These are phyloP conservation scores for Kondoa subrosea DNA, from an alignment of 768 basidiomycete genomes.

Conservation along the genomic window DNA sequence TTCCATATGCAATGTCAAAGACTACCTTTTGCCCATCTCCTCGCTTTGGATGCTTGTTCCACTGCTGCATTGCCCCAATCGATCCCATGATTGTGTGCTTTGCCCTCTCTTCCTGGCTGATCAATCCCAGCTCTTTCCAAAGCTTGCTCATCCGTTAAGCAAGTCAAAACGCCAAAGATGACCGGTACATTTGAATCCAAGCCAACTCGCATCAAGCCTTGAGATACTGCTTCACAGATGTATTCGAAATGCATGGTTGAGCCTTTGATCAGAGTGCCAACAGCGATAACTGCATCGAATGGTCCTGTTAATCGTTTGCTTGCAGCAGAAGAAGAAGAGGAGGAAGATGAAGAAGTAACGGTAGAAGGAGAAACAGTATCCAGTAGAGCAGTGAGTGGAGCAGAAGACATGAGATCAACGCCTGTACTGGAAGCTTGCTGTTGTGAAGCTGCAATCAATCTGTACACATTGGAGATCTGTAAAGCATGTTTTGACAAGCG, in stretches of 20 bases:
- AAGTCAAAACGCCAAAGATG: slow-evolving; percentile 90
- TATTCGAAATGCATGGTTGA: slow-evolving; percentile 99
- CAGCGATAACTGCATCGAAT: slow-evolving; percentile 90
- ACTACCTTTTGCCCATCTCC: slow-evolving; percentile 22
- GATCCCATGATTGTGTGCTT: slow-evolving; percentile 92
- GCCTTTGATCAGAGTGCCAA: slow-evolving; percentile 96
- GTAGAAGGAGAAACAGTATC: slow-evolving; percentile 39
- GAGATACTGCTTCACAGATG: slow-evolving; percentile 82
- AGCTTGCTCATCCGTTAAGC: slow-evolving; percentile 82
- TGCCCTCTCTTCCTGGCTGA: slow-evolving; percentile 35
- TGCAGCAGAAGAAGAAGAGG: slow-evolving; percentile 27
- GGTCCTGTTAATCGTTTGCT: slow-evolving; percentile 42
- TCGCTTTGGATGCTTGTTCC: slow-evolving; percentile 37
- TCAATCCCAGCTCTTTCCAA: slow-evolving; percentile 72
- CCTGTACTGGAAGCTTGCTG: slow-evolving; percentile 59
- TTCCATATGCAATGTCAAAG: not conserved
- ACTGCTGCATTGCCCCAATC: slow-evolving; percentile 96
- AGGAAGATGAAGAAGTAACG: slow-evolving; percentile 40
- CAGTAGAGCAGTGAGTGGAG: slow-evolving; percentile 32
- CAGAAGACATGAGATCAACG: slow-evolving; percentile 57
- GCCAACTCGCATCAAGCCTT: slow-evolving; percentile 86
- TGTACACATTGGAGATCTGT: slow-evolving; percentile 29
- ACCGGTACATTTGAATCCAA: slow-evolving; percentile 85
- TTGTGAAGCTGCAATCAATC: slow-evolving; percentile 75
- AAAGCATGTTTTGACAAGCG: not conserved